These are phyloP conservation scores for Acanthochlamys bracteata DNA, from an alignment of 106 monocot genomes.

Conservation along the genomic window DNA sequence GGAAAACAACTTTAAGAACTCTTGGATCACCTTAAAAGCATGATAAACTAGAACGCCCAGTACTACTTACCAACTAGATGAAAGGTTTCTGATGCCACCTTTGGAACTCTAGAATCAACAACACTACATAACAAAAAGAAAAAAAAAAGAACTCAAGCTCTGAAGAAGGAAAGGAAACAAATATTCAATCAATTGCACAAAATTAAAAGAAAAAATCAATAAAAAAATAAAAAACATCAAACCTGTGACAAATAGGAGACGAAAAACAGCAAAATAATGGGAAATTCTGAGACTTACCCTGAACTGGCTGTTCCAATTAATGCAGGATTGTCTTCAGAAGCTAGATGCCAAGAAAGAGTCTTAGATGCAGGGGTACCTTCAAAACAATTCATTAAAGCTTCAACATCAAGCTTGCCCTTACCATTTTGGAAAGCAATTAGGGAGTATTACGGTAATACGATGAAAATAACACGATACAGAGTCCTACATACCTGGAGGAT, in stretches of 20 bases:
- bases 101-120: constrained; percentile 28
- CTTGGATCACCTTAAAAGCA: no score
- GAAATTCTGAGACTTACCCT: no score
- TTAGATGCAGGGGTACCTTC: constrained; percentile 42
- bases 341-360: constrained; percentile 80
- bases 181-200: no score
- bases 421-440: no score
- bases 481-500: constrained; percentile 37
- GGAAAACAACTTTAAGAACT: no score
- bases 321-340: constrained; percentile 40
- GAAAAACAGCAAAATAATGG: no score
- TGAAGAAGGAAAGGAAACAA: no score
- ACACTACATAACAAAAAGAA: constrained; percentile 19
- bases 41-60: no score
- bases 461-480: not conserved
- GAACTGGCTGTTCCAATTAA: constrained; percentile 26
- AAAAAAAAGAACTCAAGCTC: not conserved
- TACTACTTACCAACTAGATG: constrained; percentile 35
- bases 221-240: no score
- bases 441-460: not conserved
- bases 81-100: constrained; percentile 29
- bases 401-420: not conserved
- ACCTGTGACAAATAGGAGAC: no score
- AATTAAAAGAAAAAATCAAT: constrained; percentile 14
- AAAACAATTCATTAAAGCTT: not conserved